Conservation (phyloP, 23 red algal species). For the Gracilaria vermiculophylla region DNA sequence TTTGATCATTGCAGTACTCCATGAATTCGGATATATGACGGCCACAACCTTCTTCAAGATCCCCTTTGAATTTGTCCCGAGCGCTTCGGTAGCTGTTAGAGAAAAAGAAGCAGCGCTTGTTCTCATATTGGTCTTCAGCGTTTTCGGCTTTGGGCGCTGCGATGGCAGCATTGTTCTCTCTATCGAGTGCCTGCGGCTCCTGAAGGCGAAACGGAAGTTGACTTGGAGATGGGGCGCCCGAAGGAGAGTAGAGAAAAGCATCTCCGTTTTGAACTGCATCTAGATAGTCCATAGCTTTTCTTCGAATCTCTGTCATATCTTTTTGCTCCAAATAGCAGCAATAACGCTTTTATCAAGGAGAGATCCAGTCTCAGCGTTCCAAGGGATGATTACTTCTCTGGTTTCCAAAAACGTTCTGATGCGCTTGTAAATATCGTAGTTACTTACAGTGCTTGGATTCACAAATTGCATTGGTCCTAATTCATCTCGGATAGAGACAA, state of each 20-base stretch:
- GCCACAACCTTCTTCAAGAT: background rate
- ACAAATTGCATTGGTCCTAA: background rate
- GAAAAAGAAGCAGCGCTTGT: background rate
- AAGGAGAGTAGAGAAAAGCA: too few species aligned
- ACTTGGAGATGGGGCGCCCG: too few species aligned
- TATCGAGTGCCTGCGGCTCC: background rate
- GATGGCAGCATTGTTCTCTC: background rate
- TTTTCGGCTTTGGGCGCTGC: background rate
- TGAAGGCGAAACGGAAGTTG: background rate
- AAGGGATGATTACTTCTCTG: background rate
- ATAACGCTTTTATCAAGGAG: background rate
- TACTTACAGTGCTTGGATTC: background rate
- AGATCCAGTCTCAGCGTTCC: background rate
- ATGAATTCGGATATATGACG: background rate
- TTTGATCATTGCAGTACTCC: background rate
- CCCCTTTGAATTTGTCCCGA: background rate
- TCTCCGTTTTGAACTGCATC: constrained; percentile 19
- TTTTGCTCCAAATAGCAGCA: background rate
- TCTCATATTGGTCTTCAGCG: background rate
- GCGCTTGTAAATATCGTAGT: background rate
- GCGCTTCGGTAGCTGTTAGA: background rate
- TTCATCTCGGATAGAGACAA: background rate
- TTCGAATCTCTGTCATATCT: background rate
- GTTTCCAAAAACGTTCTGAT: background rate
- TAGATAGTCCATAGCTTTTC: background rate